phyloP scores from a whole-genome alignment of 495 filamentous ascomycete genomes.

The Letharia columbiana region DNA sequence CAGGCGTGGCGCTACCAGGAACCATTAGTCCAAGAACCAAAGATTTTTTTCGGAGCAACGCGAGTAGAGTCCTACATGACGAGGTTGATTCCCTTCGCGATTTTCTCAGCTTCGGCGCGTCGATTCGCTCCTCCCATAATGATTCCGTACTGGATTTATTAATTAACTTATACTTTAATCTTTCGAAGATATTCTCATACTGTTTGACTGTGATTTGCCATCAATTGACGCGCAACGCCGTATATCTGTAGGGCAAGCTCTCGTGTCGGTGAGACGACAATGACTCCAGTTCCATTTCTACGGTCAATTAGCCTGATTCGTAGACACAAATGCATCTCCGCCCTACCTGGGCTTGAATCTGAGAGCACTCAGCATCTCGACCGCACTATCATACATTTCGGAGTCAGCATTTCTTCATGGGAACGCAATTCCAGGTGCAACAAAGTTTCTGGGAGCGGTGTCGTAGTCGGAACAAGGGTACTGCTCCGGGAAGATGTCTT shows the following conservation, averaged over 20 bases:
- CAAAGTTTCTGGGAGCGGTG: not conserved
- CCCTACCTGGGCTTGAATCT: conserved; percentile 75
- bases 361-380: conserved; percentile 88
- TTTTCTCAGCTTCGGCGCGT: conserved; percentile 85
- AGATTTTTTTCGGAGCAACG: not conserved
- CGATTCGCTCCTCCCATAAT: conserved; percentile 93
- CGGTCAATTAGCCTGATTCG: conserved; percentile 20
- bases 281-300: conserved; percentile 45
- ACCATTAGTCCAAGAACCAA: not conserved
- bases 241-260: conserved; percentile 96
- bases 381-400: conserved; percentile 34
- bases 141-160: conserved; percentile 51
- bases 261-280: conserved; percentile 79
- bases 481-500: too few relatives aligned
- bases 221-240: conserved; percentile 84
- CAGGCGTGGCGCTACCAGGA: conserved; percentile 61
- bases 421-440: not conserved
- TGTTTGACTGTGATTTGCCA: conserved; percentile 82
- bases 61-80: conserved; percentile 42
- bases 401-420: not conserved
- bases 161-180: too few relatives aligned
- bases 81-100: conserved; percentile 88
- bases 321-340: conserved; percentile 18
- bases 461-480: not conserved
- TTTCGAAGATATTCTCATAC: too few relatives aligned